Evolutionary conservation across 2,329 filamentous ascomycete genomes (phyloP).

Genomic region (Fusarium proliferatum): DNA sequence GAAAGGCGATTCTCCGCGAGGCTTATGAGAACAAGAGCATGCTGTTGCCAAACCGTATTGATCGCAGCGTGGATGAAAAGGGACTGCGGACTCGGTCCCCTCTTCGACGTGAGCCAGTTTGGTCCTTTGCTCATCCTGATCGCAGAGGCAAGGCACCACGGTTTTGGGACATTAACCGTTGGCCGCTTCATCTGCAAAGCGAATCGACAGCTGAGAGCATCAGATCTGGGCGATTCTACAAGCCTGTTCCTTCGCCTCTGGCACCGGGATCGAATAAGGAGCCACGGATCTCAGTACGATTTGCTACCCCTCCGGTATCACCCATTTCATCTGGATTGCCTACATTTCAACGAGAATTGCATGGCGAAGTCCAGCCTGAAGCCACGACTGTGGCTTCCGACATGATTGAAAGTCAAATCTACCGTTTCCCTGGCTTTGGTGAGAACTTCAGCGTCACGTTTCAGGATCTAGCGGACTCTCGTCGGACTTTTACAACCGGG

Average conservation of each 20-base stretch:
- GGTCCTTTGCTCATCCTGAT: conserved; percentile 47
- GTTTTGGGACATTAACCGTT: conserved; percentile 61
- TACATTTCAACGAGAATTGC: not conserved
- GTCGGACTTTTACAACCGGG: conserved; percentile 41
- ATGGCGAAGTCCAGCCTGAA: not conserved
- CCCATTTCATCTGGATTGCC: not conserved
- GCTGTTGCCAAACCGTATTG: conserved; percentile 53
- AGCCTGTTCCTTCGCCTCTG: not conserved
- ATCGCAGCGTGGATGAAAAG: conserved; percentile 35
- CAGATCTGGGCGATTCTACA: not conserved
- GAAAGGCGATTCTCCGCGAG: conserved; percentile 57
- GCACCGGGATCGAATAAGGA: not conserved
- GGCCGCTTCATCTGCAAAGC: conserved; percentile 57
- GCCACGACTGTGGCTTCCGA: not conserved
- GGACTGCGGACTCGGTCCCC: conserved; percentile 24
- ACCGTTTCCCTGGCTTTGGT: conserved; percentile 5
- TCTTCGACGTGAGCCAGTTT: conserved; percentile 46
- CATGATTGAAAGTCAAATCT: not conserved
- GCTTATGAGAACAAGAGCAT: conserved; percentile 55
- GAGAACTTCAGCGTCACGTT: conserved; percentile 26
- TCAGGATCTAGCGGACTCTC: conserved; percentile 23
- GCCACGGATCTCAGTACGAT: not conserved
- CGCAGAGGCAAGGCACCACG: conserved; percentile 28
- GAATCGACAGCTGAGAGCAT: conserved; percentile 40
- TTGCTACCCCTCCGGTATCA: not conserved